These are phyloP conservation scores for Daldinia bambusicola DNA, from an alignment of 495 filamentous ascomycete species.

Conservation along the genomic window DNA sequence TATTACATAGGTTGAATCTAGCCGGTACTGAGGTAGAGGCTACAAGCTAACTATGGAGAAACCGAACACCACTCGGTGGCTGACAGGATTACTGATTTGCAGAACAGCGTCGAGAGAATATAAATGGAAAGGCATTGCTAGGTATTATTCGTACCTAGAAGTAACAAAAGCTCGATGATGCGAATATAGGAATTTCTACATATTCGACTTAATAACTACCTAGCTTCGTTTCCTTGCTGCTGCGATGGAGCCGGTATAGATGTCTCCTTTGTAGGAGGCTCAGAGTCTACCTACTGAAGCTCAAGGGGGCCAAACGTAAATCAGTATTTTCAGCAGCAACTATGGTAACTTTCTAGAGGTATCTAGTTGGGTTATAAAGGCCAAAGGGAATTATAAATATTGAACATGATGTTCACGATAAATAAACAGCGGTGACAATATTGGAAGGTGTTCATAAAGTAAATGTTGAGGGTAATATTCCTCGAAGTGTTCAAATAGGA, in stretches of 20 bases:
- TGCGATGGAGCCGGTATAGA: neutral
- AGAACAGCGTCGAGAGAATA: neutral
- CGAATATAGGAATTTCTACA: no score
- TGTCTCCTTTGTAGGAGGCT: neutral
- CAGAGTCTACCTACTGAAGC: neutral
- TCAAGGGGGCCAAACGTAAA: neutral
- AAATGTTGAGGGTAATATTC: neutral
- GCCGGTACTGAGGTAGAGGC: no score
- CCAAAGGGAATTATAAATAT: no score
- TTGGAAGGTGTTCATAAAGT: neutral
- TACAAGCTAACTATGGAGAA: no score
- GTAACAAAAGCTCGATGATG: neutral
- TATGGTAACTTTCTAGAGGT: neutral
- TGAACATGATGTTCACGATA: neutral
- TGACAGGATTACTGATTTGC: neutral
- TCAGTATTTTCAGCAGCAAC: neutral
- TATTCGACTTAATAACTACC: no score
- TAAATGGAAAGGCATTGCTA: neutral
- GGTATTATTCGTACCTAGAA: neutral
- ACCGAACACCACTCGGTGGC: no score
- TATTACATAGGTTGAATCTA: no score
- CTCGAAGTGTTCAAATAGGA: neutral
- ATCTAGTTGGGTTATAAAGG: no score
- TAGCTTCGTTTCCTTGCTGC: no score
- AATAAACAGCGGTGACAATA: no score